Base-by-base conservation (phyloP, 2,329 filamentous ascomycete genomes). In the Colletotrichum spinosum region DNA sequence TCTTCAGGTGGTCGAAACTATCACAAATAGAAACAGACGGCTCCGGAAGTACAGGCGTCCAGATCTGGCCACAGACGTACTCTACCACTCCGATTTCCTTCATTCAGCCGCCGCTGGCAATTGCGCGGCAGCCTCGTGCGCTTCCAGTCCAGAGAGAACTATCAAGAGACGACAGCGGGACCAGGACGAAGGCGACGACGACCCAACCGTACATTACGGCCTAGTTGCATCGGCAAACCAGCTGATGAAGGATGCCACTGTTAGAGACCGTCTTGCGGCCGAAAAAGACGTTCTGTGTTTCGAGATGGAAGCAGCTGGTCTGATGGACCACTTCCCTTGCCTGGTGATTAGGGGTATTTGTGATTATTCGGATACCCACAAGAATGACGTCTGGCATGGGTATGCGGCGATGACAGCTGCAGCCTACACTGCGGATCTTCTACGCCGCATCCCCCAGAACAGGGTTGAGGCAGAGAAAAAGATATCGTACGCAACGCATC, bases 281-380 rank as follows among this genome's bases (percentile, higher is more conserved):
- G 49, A 70, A 2, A 55, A 69, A 0, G 65, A 66, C 0, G 52
- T 70, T 0, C 52, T 72, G 0, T 76, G 74, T 2, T 68, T 76
- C 10, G 72, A 77, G 35, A 76, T 74, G 74, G 73, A 75, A n/a
- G 71, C 72, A 2, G 74, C 75, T 0, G 74, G 75, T 0, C n/a
- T 74, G 0, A 71, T 72, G 68, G 67, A 70, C 15, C 46, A 71
- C 1, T 69, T 77, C 2, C 73, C 75, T 0, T 80, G 75, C 39
- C 56, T 81, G 0, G 72, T 77, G 0, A 76, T 81, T 17, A 72
- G 77, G n/a, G 78, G 78, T 0, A 78, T 81, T 0, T 81, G 74
- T 34, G 76, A 80, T 52, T 81, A 80, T 54, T 72, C 77, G 8
- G 79, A 81, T 60, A 75, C 71, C 0, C 77, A 80, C 60, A 80